Base-by-base conservation (phyloP, 1,284 basidiomycete genomes). In the Cryptococcus floricola region DNA sequence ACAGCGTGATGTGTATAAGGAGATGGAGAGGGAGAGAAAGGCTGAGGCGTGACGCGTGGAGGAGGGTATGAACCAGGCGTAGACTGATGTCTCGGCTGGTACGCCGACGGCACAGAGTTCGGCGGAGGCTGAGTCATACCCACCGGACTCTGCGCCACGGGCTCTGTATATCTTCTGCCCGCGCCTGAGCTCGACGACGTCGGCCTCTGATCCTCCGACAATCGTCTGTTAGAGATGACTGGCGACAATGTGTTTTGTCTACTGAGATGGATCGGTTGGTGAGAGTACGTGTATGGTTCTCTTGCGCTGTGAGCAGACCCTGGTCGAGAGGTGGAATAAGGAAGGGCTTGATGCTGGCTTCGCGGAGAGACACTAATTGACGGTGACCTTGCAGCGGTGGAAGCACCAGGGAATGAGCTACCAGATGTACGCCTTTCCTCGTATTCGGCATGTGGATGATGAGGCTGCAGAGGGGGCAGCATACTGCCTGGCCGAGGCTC, bases 341-440 rank as follows among this genome's bases (percentile, higher is more conserved):
- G 59, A 8, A 68, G 61, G 4, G 57, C 38, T 4, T 61, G 56
- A 53, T 64, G 54, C 28, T 63, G 60, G 16, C 59, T 61, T 14
- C 66, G 64, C 9, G 72, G 73, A 2, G 74, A 75, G 13, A 72
- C 61, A 3, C 71, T 72, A 7, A 69, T 60, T 9, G 67, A 70
- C 5, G 70, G 71, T 2, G 73, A 75, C 16, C 69, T 2, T 64
- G 65, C 16, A 69, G 38, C 25, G 49, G 37, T 23, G 51, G 46
- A 1, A 43, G 27, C 4, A 41, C 34, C 28, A 50, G 41, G 48
- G 28, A 51, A 48, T 48, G 31, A 28, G 16, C 57, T 52, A 14
- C 42, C 39, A 12, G 65, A 63, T 3, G 65, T 65, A n/a, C 39
- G 59, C 12, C 61, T 51, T 31, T 57, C 45, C 44, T 56, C 52